Evolutionary conservation across 2,329 filamentous ascomycete genomes (phyloP).

Genomic region (Cladorrhinum sp.): DNA sequence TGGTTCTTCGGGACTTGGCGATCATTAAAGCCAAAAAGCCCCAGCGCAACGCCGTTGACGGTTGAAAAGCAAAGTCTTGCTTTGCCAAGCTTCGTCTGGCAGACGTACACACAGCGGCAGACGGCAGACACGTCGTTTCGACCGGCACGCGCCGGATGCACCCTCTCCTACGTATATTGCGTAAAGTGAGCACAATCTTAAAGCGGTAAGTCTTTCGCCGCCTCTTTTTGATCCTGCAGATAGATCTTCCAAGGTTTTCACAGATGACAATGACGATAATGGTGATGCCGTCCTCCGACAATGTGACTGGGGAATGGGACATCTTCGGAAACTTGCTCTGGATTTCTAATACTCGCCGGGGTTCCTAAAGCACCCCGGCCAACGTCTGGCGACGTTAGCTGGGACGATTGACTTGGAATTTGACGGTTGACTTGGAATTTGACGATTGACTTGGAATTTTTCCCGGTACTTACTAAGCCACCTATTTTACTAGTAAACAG

Average conservation of each 20-base stretch:
- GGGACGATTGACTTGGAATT: too few species aligned
- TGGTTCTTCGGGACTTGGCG: background rate
- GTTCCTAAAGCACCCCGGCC: too few species aligned
- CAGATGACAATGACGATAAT: background rate
- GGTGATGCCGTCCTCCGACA: background rate
- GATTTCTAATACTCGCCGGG: background rate
- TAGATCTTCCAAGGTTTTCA: background rate
- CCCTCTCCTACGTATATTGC: background rate
- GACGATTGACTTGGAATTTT: too few species aligned
- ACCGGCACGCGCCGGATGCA: slow-evolving; percentile 3
- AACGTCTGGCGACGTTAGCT: too few species aligned
- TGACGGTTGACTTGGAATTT: too few species aligned
- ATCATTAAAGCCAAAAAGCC: background rate
- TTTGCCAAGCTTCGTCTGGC: background rate
- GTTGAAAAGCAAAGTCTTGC: background rate
- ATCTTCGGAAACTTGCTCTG: slow-evolving; percentile 2
- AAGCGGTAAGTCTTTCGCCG: slow-evolving; percentile 4
- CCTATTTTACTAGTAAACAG: too few species aligned
- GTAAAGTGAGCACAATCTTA: background rate
- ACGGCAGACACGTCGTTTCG: background rate
- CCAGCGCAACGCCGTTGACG: too few species aligned
- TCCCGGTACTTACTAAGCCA: too few species aligned
- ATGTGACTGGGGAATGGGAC: background rate
- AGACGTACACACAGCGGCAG: background rate
- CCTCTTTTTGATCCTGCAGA: slow-evolving; percentile 3